Percentiles rank a stretch among this genome's conserved stretches.
These are phyloP conservation scores for Hypoxylon sp. DNA, from an alignment of 2,329 filamentous ascomycete species.

Conservation along the genomic window DNA sequence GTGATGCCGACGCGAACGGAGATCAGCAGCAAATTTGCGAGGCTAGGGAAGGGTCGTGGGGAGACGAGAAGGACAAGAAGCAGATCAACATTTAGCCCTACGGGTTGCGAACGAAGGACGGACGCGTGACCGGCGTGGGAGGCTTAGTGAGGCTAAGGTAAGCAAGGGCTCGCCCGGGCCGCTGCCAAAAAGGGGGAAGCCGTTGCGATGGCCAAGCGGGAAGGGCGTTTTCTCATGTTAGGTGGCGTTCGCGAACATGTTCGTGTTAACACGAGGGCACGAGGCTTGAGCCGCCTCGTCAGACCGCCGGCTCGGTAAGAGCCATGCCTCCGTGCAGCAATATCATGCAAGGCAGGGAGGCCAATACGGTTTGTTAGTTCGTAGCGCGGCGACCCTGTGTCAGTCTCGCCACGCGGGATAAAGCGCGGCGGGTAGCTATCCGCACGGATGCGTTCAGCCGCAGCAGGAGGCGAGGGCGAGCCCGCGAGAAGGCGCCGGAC, in stretches of 20 bases:
- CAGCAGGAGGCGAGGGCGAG: constrained; percentile 7
- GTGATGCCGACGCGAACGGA: not conserved
- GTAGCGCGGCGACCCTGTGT: not conserved
- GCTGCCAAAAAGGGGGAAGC: not conserved
- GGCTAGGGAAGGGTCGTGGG: not conserved
- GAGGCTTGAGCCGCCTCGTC: too few relatives aligned
- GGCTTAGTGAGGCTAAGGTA: not conserved
- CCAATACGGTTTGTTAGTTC: constrained; percentile 2
- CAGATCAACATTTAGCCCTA: constrained; percentile 13
- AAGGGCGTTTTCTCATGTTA: not conserved
- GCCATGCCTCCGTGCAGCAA: not conserved
- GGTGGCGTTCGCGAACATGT: too few relatives aligned
- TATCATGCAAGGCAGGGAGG: constrained; percentile 1
- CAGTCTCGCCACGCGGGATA: constrained; percentile 21
- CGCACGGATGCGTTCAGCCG: constrained; percentile 20
- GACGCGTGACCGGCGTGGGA: not conserved
- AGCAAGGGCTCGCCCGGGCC: constrained; percentile 21
- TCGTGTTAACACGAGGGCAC: too few relatives aligned
- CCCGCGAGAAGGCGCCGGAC: constrained; percentile 3
- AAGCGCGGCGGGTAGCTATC: too few relatives aligned
- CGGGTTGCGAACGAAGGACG: too few relatives aligned
- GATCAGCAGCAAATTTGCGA: not conserved
- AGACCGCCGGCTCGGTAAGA: not conserved
- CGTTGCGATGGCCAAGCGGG: not conserved
- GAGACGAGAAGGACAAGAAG: not conserved